Conservation (phyloP, 2,329 filamentous ascomycete species). For the Aciculosporium take region DNA sequence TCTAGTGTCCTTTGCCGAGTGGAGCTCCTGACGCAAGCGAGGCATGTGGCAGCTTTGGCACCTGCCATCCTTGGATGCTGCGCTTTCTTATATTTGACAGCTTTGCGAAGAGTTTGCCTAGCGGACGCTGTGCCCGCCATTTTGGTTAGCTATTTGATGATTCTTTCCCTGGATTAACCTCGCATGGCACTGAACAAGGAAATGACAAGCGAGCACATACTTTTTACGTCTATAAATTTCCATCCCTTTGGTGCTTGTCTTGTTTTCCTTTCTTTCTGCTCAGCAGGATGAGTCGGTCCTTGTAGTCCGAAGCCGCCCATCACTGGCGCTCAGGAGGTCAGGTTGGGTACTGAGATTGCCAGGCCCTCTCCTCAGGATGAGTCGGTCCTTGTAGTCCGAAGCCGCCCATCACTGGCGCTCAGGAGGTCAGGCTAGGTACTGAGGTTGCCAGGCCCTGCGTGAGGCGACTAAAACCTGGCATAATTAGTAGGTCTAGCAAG, state of each 20-base stretch:
- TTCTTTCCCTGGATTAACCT: slow-evolving; percentile 4
- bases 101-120: slow-evolving; percentile 1
- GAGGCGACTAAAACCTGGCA: too few species aligned
- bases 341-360: slow-evolving; percentile 1
- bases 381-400: background rate
- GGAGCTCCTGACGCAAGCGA: too few species aligned
- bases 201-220: slow-evolving; percentile 2
- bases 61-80: background rate
- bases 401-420: background rate
- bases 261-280: background rate
- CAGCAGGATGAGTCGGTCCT: too few species aligned
- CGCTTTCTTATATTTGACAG: background rate
- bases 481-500: too few species aligned
- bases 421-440: slow-evolving; percentile 1
- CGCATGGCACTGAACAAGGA: background rate
- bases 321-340: slow-evolving; percentile 1
- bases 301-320: background rate
- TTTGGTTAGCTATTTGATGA: slow-evolving; percentile 2
- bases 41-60: too few species aligned
- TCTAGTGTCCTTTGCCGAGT: background rate
- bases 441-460: slow-evolving; percentile 1
- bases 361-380: too few species aligned
- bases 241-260: background rate
- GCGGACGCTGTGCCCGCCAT: background rate
- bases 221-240: background rate